Conservation (phyloP, 163 green algal species). For the Chlorella variabilis region DNA sequence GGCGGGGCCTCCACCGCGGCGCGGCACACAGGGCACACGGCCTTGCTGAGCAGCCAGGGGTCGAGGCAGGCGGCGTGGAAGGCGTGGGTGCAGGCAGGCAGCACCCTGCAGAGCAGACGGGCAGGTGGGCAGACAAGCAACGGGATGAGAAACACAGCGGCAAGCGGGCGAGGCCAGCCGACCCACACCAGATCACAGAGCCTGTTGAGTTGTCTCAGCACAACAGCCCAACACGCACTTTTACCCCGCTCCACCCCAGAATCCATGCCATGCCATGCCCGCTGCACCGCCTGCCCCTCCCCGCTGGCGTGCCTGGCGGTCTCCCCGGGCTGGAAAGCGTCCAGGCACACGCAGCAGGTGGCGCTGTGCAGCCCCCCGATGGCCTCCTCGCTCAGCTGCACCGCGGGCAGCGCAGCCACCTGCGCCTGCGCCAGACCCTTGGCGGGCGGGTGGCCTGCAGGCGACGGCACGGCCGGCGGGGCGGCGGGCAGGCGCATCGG, state of each 20-base stretch:
- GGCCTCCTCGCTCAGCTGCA: background rate
- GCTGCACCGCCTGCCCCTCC: too few relatives aligned
- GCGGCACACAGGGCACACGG: slow-evolving; percentile 34
- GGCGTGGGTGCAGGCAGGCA: slow-evolving; percentile 52
- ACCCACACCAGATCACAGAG: too few relatives aligned
- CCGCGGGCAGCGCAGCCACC: slow-evolving; percentile 10
- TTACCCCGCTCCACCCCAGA: too few relatives aligned
- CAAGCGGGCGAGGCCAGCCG: background rate
- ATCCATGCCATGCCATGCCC: too few relatives aligned
- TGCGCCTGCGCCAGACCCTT: background rate
- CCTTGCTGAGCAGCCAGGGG: slow-evolving; percentile 27
- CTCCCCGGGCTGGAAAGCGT: background rate
- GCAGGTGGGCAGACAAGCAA: background rate
- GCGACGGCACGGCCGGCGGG: too few relatives aligned
- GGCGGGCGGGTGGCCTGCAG: slow-evolving; percentile 4
- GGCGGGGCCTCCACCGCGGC: background rate
- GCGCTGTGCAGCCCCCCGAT: background rate
- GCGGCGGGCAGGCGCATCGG: too few relatives aligned
- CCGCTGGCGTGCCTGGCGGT: background rate
- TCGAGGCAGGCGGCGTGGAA: slow-evolving; percentile 65
- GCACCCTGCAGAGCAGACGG: slow-evolving; percentile 12
- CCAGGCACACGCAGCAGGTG: slow-evolving; percentile 20
- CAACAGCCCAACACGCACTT: too few relatives aligned
- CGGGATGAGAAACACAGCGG: background rate
- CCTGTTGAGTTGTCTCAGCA: too few relatives aligned